These are phyloP conservation scores for Saccharomyces paradoxus DNA, from an alignment of 805 yeast genomes.

Conservation along the genomic window DNA sequence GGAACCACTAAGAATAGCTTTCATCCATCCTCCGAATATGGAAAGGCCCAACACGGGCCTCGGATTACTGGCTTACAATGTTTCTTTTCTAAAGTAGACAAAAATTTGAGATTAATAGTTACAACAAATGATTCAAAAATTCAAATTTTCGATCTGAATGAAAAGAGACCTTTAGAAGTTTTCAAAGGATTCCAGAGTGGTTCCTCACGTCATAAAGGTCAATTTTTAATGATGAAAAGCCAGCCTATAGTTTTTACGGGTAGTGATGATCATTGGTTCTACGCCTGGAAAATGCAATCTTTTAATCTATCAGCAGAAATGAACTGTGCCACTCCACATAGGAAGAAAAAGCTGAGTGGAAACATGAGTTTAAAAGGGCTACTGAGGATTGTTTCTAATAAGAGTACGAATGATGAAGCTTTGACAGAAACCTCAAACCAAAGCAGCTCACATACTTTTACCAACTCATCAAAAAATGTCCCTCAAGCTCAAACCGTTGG, in stretches of 20 bases:
- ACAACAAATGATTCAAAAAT: conserved; percentile 79
- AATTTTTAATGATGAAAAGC: conserved; percentile 6
- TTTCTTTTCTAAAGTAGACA: conserved; percentile 25
- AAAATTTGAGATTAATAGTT: conserved; percentile 42
- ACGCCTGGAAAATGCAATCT: conserved; percentile 58
- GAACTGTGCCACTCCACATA: conserved; percentile 8
- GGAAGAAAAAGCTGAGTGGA: not conserved
- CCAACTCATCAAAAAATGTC: not conserved
- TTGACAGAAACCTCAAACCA: not conserved
- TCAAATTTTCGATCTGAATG: conserved; percentile 51
- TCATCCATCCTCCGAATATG: not conserved
- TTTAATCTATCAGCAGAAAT: conserved; percentile 7
- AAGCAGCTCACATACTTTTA: not conserved
- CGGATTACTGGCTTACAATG: conserved; percentile 74
- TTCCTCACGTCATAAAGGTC: conserved; percentile 64
- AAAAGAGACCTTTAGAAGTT: conserved; percentile 49
- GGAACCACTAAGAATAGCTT: conserved; percentile 1
- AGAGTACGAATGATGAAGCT: conserved; percentile 4
- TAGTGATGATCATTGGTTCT: conserved; percentile 82
- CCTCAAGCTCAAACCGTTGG: not conserved
- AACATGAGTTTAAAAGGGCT: not conserved
- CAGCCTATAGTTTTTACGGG: conserved; percentile 55
- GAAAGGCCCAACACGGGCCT: conserved; percentile 32
- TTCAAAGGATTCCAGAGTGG: conserved; percentile 69
- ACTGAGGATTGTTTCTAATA: conserved; percentile 17